phyloP scores from a whole-genome alignment of 148 eudicot genomes.

The Beta vulgaris region DNA sequence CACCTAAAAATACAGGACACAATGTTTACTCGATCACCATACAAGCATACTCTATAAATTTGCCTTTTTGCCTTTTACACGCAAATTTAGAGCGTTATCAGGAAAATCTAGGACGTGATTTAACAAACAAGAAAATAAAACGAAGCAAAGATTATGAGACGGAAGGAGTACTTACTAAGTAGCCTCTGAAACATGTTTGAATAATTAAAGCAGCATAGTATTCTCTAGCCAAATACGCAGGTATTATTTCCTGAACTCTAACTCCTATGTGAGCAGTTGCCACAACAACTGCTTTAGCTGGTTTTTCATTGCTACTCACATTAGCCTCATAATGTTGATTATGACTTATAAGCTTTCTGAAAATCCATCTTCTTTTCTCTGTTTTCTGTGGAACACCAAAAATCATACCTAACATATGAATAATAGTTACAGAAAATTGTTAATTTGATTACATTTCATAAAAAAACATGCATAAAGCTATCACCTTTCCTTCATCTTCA shows the following conservation, averaged over 20 bases:
- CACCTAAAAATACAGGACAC: neutral
- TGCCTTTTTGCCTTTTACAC: too few species aligned
- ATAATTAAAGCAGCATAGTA: slow-evolving; percentile 67
- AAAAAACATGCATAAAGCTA: neutral
- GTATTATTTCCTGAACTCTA: slow-evolving; percentile 38
- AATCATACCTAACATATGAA: too few species aligned
- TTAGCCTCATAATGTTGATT: slow-evolving; percentile 27
- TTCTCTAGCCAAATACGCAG: slow-evolving; percentile 37
- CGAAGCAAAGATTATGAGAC: neutral
- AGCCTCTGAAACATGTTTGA: slow-evolving; percentile 87
- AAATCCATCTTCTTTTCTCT: slow-evolving; percentile 73
- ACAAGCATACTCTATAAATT: too few species aligned
- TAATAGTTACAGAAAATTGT: neutral
- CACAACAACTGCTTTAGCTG: slow-evolving; percentile 53
- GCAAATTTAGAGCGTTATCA: too few species aligned
- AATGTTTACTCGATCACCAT: too few species aligned
- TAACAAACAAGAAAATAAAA: neutral
- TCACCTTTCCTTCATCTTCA: slow-evolving; percentile 43
- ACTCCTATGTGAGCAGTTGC: slow-evolving; percentile 50
- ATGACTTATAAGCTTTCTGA: slow-evolving; percentile 40
- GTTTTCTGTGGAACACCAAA: slow-evolving; percentile 46
- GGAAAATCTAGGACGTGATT: neutral
- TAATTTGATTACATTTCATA: neutral
- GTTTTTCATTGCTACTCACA: neutral
- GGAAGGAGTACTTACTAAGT: slow-evolving; percentile 64